phyloP scores from a whole-genome alignment of 2,329 filamentous ascomycete genomes.

The Penicillium sp. region DNA sequence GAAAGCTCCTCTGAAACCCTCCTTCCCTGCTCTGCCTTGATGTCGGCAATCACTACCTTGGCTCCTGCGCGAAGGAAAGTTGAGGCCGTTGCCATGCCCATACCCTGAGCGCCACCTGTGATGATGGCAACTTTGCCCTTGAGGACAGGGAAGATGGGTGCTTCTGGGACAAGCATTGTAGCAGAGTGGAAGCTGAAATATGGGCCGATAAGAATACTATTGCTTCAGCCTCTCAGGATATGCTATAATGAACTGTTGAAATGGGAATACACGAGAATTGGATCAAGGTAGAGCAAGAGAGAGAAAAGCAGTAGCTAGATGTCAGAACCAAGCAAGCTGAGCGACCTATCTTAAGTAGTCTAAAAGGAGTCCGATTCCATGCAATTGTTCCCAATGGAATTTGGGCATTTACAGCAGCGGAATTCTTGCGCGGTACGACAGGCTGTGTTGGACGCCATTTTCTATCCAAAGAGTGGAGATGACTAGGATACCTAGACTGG shows the following conservation, averaged over 20 bases:
- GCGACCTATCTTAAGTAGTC: background rate
- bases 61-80: slow-evolving; percentile 78
- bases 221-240: too few species aligned
- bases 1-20: slow-evolving; percentile 11
- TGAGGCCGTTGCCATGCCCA: slow-evolving; percentile 31
- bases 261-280: too few species aligned
- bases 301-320: background rate
- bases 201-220: background rate
- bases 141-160: slow-evolving; percentile 4
- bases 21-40: slow-evolving; percentile 52
- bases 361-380: background rate
- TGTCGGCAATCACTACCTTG: slow-evolving; percentile 75
- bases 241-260: too few species aligned
- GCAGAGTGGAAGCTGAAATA: too few species aligned
- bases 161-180: background rate
- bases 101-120: slow-evolving; percentile 31
- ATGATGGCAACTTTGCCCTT: slow-evolving; percentile 20
- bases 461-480: background rate
- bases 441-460: background rate
- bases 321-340: background rate
- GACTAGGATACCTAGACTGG: background rate
- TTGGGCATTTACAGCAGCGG: background rate
- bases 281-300: background rate
- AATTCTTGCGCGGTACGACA: background rate
- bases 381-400: background rate